Base-by-base conservation (phyloP, 2,329 filamentous ascomycete genomes). In the Trichophyton mentagrophytes region DNA sequence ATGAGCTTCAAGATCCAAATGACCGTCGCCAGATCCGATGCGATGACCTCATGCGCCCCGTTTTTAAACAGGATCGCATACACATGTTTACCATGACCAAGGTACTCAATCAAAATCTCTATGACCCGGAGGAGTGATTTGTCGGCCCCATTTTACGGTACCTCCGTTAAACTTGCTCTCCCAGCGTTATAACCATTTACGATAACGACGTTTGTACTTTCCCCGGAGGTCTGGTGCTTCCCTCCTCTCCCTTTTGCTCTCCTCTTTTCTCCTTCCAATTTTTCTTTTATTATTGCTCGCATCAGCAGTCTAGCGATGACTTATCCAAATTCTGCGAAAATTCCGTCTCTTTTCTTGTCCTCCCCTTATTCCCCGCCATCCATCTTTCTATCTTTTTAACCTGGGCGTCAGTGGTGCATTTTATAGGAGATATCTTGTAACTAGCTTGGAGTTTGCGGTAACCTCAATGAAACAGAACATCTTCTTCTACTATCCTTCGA, bases 81-180 rank as follows among this genome's bases (percentile, higher is more conserved):
- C 90, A 97, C 75, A 99, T 99, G 93, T 99, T 99, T 74, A 91
- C 90, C 67, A 97, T 99, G 92, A 97, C 96, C 79, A 96, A 96
- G 79, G 83, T 96, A 15, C 84, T 97, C 9, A 90, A 89, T 64
- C 86, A 87, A 71, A 92, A 97, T 69, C 79, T 97, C 44, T 96
- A 95, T 70, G 88, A 87, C 1, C 81, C 89, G 15, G 63, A 65
- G 57, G 64, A 64, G 40, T 64, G 44, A 49, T 42, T 20, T 30
- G 27, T 30, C 27, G 27, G 27, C 6, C 6, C 27, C 27, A 30
- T 6, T 15, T 15, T 13, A 22, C 9, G 17, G 17, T 33, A 20
- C 8, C n/a, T 7, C n/a, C 17, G 36, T 7, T 9, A n/a, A 13
- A 15, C 5, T 11, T 55, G 5, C 27, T 6, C 27, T 30, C 27